phyloP scores from a whole-genome alignment of 441 rosid genomes.

The Eruca vesicaria region DNA sequence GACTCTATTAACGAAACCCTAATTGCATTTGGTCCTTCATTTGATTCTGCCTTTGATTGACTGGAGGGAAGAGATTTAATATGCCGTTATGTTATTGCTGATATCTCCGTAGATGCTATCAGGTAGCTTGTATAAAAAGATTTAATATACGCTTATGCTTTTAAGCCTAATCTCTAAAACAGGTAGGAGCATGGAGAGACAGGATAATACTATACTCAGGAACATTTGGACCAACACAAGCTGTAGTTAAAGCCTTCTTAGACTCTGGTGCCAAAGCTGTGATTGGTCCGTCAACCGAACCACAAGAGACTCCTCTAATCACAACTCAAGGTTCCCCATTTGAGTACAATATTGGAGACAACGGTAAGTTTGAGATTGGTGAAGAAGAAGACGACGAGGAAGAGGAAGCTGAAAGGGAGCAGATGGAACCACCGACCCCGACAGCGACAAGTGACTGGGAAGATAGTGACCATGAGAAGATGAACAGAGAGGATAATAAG shows the following conservation, averaged over 20 bases:
- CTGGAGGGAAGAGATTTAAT: background rate
- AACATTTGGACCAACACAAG: conserved; percentile 66
- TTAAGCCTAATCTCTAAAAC: background rate
- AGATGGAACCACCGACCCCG: conserved; percentile 56
- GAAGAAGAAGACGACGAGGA: conserved; percentile 87
- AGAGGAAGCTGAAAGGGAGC: conserved; percentile 66
- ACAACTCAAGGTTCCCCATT: conserved; percentile 48
- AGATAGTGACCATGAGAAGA: conserved; percentile 75
- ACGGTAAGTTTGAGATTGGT: conserved; percentile 86
- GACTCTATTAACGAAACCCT: background rate
- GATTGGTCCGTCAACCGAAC: conserved; percentile 72
- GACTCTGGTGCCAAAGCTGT: conserved; percentile 95
- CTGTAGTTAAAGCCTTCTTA: conserved; percentile 73
- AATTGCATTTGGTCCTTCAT: background rate
- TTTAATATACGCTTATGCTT: background rate
- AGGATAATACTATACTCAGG: conserved; percentile 88
- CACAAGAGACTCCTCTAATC: conserved; percentile 52
- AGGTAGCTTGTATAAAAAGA: background rate
- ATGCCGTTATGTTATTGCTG: background rate
- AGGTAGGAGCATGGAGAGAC: conserved; percentile 99
- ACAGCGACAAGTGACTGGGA: conserved; percentile 86
- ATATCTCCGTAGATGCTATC: background rate
- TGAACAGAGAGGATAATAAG: conserved; percentile 27
- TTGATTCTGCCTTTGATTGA: background rate
- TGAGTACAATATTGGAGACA: conserved; percentile 53